Base-by-base conservation (phyloP, 1,284 basidiomycete species). In the Heterobasidion irregulare region DNA sequence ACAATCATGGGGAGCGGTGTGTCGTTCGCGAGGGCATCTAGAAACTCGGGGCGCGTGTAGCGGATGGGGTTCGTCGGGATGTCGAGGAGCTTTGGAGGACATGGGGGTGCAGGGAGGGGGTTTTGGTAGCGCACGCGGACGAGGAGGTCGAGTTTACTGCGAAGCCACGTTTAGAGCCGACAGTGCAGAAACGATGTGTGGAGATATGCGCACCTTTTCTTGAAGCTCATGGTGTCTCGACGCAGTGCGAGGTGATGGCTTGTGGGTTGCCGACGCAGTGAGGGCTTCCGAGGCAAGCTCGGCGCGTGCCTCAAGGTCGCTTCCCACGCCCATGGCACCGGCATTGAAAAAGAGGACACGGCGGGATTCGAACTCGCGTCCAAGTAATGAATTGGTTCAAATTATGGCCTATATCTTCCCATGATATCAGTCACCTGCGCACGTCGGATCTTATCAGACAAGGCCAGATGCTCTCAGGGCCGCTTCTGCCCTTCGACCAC, bases 71-170 rank as follows among this genome's bases (percentile, higher is more conserved):
- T 82, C 35, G 94, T 96, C 33, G 88, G 84, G 55, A 97, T 88
- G 58, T 94, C 82, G 63, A 98, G 77, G 15, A 97, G 75, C 71
- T 96, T 96, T 43, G 94, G 94, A 12, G 94, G 94, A 76, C 92
- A 97, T 74, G 94, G 93, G 41, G 95, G 94, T 9, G 93, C 78
- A 2, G 94, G 94, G 2, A 98, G 81, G 3, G 93, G 93, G 72
- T 98, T 96, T 50, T 86, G 82, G 70, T 94, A 97, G 15, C 95
- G 88, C 33, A 96, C 93, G 55, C 92, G 84, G 54, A 96, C 91
- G 55, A 97, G 76, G 43, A 98, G 82, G 70, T 97, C 94, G 50
- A 92, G 76, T 72, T 92, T 92, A 59, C 82, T 78, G 70, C 13
- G 53, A 52, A 36, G 16, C 16, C 19, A 9, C 6, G 18, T 43